phyloP scores from a whole-genome alignment of 2,329 filamentous ascomycete genomes.

The Lanzia echinophila region DNA sequence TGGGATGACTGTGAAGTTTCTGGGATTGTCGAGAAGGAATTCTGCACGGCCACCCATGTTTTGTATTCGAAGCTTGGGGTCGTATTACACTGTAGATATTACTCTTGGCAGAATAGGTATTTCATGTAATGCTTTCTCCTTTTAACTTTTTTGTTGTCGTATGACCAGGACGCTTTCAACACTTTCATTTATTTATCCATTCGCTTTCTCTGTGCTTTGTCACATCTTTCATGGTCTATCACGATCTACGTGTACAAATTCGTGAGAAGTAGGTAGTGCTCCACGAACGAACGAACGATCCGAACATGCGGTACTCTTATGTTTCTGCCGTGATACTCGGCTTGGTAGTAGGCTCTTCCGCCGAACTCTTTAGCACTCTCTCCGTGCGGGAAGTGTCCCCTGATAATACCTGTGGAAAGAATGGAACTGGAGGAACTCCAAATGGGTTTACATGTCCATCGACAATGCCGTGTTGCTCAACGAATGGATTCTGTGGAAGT shows the following conservation, averaged over 20 bases:
- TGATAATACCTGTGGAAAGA: slow-evolving; percentile 15
- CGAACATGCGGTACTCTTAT: not conserved
- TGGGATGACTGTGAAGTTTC: not conserved
- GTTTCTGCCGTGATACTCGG: not conserved
- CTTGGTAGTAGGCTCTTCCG: not conserved
- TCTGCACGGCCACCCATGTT: not conserved
- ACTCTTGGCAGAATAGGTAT: not conserved
- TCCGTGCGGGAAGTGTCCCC: slow-evolving; percentile 1
- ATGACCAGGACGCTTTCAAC: not conserved
- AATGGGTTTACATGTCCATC: slow-evolving; percentile 22
- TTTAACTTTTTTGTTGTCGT: not conserved
- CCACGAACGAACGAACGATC: not conserved
- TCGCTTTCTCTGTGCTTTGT: not conserved
- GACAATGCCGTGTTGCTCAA: slow-evolving; percentile 26
- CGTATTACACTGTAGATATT: not conserved
- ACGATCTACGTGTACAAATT: not conserved
- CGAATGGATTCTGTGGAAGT: slow-evolving; percentile 17
- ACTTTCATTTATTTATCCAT: not conserved
- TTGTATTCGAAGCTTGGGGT: not conserved
- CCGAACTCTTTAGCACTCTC: not conserved
- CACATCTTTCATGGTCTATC: not conserved
- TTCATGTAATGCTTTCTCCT: not conserved
- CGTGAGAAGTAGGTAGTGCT: not conserved
- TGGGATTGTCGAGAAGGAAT: not conserved
- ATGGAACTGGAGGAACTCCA: slow-evolving; percentile 5